Base-by-base conservation (phyloP, 108 stramenopile species). In the Nannochloropsis salina region DNA sequence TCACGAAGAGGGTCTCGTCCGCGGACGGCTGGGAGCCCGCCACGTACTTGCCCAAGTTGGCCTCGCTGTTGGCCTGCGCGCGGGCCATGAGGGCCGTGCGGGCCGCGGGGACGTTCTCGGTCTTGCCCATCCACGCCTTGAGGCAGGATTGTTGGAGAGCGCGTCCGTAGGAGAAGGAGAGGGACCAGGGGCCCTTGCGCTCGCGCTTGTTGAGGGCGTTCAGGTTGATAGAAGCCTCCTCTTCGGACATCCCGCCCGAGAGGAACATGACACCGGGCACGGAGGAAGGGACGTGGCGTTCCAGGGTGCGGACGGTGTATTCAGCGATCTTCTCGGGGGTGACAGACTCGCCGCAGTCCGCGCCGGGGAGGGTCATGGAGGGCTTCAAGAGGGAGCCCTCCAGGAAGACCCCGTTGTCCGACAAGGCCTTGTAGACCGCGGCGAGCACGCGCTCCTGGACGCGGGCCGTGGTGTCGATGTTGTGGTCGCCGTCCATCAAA, bases 361-460 rank as follows among this genome's bases (percentile, higher is more conserved):
- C 89, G 12, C 96, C 96, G 45, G 94, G 91, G 85, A 94, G 94
- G 9, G 95, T 93, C 89, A 96, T 95, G 87, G 95, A 95, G 45
- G 96, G 94, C 90, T 96, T 96, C 42, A 96, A 90, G n/a, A 95
- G 93, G 82, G 93, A 88, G 43, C 95, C 96, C 47, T 94, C 93
- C 90, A 96, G 92, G 88, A 94, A 92, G 3, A 96, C 95, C 15
- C 94, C 93, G 90, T 96, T 94, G 83, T 96, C 96, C 42, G 91
- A 86, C 92, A 95, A 93, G 0, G 95, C 94, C 92, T 95, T 95
- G 93, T 93, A 93, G 82, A 89, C 88, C 47, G 90, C 90, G 45
- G 90, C 90, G 44, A 92, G 87, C 47, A 92, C 93, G 42, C 80
- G 43, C 92, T 93, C 91, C 80, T 92, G 92, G 22, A 91, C 92